These are phyloP conservation scores for Lentinula boryana DNA, from an alignment of 768 basidiomycete species.

Conservation along the genomic window DNA sequence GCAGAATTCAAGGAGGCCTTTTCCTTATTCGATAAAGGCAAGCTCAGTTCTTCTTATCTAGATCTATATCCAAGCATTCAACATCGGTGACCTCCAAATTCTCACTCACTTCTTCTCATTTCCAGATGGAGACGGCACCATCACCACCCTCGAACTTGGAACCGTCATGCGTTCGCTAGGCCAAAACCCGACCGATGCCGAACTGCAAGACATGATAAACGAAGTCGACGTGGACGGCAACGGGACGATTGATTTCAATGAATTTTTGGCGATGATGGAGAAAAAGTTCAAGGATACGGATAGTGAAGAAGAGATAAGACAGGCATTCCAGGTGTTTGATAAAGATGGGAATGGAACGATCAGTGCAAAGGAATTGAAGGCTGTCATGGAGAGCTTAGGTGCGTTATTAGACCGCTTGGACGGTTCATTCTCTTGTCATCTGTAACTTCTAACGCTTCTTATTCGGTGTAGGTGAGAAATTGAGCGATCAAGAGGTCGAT, in stretches of 20 bases:
- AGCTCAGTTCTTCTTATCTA: conserved; percentile 7
- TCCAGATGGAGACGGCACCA: conserved; percentile 43
- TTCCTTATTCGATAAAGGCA: conserved; percentile 20
- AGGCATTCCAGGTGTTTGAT: conserved; percentile 38
- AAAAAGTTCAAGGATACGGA: conserved; percentile 33
- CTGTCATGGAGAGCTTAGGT: conserved; percentile 23
- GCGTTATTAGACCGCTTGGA: background rate
- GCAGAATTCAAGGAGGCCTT: conserved; percentile 20
- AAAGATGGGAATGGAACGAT: conserved; percentile 20
- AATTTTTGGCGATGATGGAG: conserved; percentile 43
- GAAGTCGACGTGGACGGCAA: conserved; percentile 35
- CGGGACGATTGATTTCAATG: conserved; percentile 39
- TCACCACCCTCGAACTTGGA: conserved; percentile 43
- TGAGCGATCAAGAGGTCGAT: conserved; percentile 26
- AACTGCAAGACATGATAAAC: conserved; percentile 45
- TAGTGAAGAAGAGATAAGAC: conserved; percentile 35
- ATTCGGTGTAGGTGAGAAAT: conserved; percentile 20
- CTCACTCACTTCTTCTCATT: background rate
- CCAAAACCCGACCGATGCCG: conserved; percentile 40
- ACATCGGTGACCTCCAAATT: background rate
- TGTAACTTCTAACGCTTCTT: background rate
- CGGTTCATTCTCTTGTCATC: too few relatives aligned
- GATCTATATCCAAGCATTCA: too few relatives aligned
- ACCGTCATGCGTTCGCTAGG: conserved; percentile 45
- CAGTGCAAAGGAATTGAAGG: conserved; percentile 20